Conservation (phyloP, 208 protist genomes). For the Trypanosoma boissoni region DNA sequence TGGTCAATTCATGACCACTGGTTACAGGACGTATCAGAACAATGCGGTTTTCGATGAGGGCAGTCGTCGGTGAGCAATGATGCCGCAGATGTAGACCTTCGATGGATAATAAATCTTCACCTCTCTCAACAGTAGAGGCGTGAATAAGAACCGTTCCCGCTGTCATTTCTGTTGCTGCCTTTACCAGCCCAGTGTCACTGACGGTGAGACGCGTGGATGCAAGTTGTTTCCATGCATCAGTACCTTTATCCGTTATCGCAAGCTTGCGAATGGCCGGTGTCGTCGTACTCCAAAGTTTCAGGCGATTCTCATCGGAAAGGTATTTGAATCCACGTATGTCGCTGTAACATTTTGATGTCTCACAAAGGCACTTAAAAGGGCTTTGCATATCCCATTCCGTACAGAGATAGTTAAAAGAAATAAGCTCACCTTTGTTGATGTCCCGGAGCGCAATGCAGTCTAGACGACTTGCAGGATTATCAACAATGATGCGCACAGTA, state of each 20-base stretch:
- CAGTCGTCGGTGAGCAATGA: slow-evolving; percentile 61
- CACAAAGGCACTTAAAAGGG: slow-evolving; percentile 78
- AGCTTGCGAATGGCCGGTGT: slow-evolving; percentile 67
- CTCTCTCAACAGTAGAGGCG: slow-evolving; percentile 30
- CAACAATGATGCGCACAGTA: slow-evolving; percentile 79
- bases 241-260: slow-evolving; percentile 10
- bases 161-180: slow-evolving; percentile 42
- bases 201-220: slow-evolving; percentile 42
- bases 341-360: slow-evolving; percentile 41
- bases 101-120: slow-evolving; percentile 25
- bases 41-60: slow-evolving; percentile 53
- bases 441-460: slow-evolving; percentile 74
- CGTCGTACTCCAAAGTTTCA: slow-evolving; percentile 68
- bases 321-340: slow-evolving; percentile 78
- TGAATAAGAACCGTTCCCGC: slow-evolving; percentile 48
- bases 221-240: slow-evolving; percentile 54
- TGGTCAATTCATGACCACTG: slow-evolving; percentile 54
- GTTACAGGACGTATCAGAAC: slow-evolving; percentile 55
- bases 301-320: slow-evolving; percentile 39
- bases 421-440: slow-evolving; percentile 65
- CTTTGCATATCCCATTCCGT: slow-evolving; percentile 90
- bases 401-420: slow-evolving; percentile 88
- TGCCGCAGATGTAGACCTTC: slow-evolving; percentile 67
- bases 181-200: slow-evolving; percentile 41
- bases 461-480: slow-evolving; percentile 41